These are phyloP conservation scores for Laguncularia racemosa DNA, from an alignment of 345 rosid species.

Conservation along the genomic window DNA sequence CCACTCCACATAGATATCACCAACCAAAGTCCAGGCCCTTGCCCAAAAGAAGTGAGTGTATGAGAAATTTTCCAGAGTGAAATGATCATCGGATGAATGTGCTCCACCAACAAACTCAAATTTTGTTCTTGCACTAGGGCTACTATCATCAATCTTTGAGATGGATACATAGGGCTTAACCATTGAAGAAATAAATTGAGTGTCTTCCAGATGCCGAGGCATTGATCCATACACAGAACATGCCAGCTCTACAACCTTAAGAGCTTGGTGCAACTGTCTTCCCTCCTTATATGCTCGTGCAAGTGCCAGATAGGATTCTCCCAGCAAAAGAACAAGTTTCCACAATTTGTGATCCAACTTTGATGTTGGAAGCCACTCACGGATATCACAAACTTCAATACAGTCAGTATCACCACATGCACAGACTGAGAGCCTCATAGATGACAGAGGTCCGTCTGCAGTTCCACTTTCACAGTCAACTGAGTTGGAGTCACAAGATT, in stretches of 20 bases:
- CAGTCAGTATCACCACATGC: conserved; percentile 95
- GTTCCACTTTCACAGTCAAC: conserved; percentile 17
- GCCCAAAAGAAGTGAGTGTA: conserved; percentile 78
- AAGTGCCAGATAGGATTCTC: conserved; percentile 86
- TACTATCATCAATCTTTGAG: conserved; percentile 15
- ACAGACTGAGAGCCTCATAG: conserved; percentile 54
- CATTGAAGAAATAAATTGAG: conserved; percentile 67
- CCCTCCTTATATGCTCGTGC: conserved; percentile 84
- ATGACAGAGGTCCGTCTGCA: conserved; percentile 29
- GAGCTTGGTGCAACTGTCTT: conserved; percentile 72
- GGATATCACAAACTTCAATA: conserved; percentile 92
- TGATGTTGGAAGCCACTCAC: conserved; percentile 90
- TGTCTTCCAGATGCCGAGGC: conserved; percentile 71
- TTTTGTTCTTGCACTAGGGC: conserved; percentile 20
- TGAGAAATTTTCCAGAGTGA: conserved; percentile 44
- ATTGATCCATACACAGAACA: conserved; percentile 86
- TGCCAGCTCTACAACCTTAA: conserved; percentile 76
- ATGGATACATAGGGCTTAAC: conserved; percentile 25
- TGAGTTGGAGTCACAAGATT: conserved; percentile 38
- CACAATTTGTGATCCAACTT: conserved; percentile 76
- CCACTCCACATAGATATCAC: conserved; percentile 77
- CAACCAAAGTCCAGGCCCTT: conserved; percentile 86
- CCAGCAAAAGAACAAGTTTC: conserved; percentile 95
- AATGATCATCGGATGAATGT: conserved; percentile 22
- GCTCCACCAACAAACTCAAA: conserved; percentile 24